Base-by-base conservation (phyloP, 352 stramenopile species). In the Phytophthora hibernalis region DNA sequence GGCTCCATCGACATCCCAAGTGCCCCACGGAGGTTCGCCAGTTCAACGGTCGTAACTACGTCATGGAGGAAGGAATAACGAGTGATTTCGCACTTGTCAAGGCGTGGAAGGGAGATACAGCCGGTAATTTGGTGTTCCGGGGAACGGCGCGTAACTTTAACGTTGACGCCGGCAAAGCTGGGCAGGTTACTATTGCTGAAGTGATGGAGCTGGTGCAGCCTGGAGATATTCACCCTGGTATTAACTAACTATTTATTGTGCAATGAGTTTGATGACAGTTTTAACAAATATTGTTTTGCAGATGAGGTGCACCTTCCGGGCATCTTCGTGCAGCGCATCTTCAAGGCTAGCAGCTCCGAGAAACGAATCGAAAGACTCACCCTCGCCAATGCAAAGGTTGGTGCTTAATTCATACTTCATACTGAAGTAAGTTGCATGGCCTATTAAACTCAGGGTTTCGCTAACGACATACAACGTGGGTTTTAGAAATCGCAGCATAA, bases 111-210 rank as follows among this genome's bases (percentile, higher is more conserved):
- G 96, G 91, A 21, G 97, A 99, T 77, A 98, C 90, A 21, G 83
- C 93, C 55, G 97, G 97, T 31, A 99, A 99, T 76, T 80, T 99
- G 10, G 84, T 99, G 28, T 99, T 99, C 83, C 69, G 90, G 48
- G 93, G 94, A 49, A 99, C 97, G n/a, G 93, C 96, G 30, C 80
- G 82, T 70, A 99, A 99, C 86, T 97, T 98, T 50, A 99, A 99
- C 73, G 91, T 97, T 22, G 96, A 98, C 70, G 91, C 86, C 58
- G 96, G 96, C 43, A 98, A 98, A 67, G 95, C 97, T 38, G 97
- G 92, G 37, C 87, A 86, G 43, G 85, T 98, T 51, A 97, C 88
- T 24, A 97, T 99, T 59, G 88, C 84, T 49, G 97, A 99, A 78
- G 97, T 98, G 28, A 96, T 99, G 83, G 89, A 96, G 44, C 90